Conservation (phyloP, 2,329 filamentous ascomycete genomes). For the Mycogone perniciosa region DNA sequence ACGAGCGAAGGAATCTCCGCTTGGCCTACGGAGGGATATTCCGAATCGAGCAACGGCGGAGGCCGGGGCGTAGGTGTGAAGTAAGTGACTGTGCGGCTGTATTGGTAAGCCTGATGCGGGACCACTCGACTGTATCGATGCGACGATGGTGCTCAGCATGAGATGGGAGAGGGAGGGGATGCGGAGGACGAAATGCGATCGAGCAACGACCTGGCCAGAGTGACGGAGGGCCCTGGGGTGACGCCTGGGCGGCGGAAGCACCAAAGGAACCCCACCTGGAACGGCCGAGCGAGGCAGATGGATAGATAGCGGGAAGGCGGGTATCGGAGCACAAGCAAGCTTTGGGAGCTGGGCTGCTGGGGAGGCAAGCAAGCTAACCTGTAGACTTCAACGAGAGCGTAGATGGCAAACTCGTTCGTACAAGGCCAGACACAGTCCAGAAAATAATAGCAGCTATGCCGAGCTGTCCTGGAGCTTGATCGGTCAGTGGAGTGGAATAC, state of each 20-base stretch:
- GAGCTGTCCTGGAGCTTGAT: constrained; percentile 1
- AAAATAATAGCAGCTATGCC: neutral
- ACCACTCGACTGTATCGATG: constrained; percentile 2
- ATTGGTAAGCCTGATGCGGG: constrained; percentile 8
- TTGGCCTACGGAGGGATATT: constrained; percentile 7
- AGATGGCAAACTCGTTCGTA: neutral
- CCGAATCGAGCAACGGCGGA: constrained; percentile 3
- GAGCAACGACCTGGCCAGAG: constrained; percentile 9
- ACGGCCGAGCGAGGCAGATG: constrained; percentile 26
- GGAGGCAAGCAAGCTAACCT: constrained; percentile 5
- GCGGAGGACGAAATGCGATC: constrained; percentile 9
- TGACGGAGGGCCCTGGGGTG: constrained; percentile 11
- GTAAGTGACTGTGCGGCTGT: neutral
- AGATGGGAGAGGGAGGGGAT: constrained; percentile 5
- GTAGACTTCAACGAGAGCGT: neutral
- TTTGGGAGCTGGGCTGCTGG: constrained; percentile 2
- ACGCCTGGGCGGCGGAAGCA: constrained; percentile 18
- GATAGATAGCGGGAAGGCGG: constrained; percentile 9
- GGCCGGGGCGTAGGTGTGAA: neutral
- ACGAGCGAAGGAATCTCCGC: constrained; percentile 6
- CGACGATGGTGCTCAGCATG: neutral
- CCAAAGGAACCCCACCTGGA: constrained; percentile 26
- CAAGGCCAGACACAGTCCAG: neutral
- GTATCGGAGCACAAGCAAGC: constrained; percentile 11
- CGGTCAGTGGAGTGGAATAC: constrained; percentile 2